A percentile compares a stretch with the other conserved stretches of the same genome.
These are phyloP conservation scores for Lichtheimia ornata DNA, from an alignment of 371 early-diverging fungal species.

Conservation along the genomic window DNA sequence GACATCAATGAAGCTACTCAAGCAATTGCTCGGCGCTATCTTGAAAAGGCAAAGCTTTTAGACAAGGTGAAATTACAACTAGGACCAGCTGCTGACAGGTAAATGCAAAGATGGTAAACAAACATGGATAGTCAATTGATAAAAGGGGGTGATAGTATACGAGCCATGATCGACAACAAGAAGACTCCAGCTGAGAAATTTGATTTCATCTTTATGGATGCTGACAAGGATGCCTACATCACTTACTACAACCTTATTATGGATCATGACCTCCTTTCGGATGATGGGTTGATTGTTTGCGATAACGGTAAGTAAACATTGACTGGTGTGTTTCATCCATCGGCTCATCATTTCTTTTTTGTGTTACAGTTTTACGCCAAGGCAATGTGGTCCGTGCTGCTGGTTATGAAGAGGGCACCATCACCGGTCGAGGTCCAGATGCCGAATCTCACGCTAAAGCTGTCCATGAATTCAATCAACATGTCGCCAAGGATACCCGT, in stretches of 20 bases:
- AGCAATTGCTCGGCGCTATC: conserved; percentile 31
- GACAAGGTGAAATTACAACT: conserved; percentile 19
- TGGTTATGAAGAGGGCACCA: conserved; percentile 9
- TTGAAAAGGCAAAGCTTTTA: conserved; percentile 20
- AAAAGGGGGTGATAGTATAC: background rate
- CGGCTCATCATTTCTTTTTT: background rate
- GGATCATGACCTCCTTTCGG: conserved; percentile 43
- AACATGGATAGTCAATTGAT: background rate
- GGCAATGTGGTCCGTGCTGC: conserved; percentile 36
- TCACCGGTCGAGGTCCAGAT: background rate
- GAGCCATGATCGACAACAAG: conserved; percentile 26
- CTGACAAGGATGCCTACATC: conserved; percentile 59
- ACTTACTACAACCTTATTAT: conserved; percentile 53
- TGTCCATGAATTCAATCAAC: conserved; percentile 62
- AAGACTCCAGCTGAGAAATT: conserved; percentile 16
- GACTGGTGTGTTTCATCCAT: background rate
- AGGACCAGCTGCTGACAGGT: conserved; percentile 14
- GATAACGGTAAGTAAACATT: conserved; percentile 51
- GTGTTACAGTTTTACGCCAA: conserved; percentile 27
- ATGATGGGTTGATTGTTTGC: conserved; percentile 51
- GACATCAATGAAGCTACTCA: conserved; percentile 49
- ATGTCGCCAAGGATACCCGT: conserved; percentile 61
- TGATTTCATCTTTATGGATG: conserved; percentile 62
- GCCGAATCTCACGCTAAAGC: conserved; percentile 28
- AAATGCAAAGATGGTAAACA: background rate